Evolutionary conservation across 805 yeast species (phyloP).

Genomic region (Starmerella bombicola): DNA sequence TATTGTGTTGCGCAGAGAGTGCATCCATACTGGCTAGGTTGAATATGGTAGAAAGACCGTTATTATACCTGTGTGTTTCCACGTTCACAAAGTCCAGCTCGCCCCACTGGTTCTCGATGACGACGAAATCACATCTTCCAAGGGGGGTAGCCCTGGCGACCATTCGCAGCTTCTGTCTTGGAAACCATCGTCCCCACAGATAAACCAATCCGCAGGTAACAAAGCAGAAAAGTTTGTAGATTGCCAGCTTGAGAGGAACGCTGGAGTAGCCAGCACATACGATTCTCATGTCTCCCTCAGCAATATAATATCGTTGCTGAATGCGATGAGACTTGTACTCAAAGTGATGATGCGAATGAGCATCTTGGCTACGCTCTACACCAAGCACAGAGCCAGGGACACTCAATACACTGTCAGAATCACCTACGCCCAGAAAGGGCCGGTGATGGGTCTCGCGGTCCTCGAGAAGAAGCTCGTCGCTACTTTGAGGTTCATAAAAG

Average conservation of each 20-base stretch:
- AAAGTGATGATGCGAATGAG: not conserved
- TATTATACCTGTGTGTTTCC: conserved; percentile 49
- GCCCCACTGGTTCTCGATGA: conserved; percentile 87
- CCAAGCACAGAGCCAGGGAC: not conserved
- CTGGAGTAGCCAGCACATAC: conserved; percentile 84
- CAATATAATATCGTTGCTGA: conserved; percentile 73
- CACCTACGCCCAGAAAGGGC: conserved; percentile 1
- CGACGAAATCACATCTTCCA: conserved; percentile 84
- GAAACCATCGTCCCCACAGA: conserved; percentile 73
- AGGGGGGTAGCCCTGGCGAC: conserved; percentile 37
- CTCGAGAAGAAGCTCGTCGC: conserved; percentile 1
- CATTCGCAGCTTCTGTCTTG: conserved; percentile 48
- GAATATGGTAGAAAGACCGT: conserved; percentile 59
- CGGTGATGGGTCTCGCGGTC: conserved; percentile 5
- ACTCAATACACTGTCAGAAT: conserved; percentile 1
- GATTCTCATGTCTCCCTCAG: conserved; percentile 89
- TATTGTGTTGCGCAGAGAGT: not conserved
- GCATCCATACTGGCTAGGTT: conserved; percentile 20
- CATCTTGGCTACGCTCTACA: not conserved
- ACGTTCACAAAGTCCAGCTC: conserved; percentile 55
- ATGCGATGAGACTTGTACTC: conserved; percentile 23
- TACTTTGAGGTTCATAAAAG: not conserved
- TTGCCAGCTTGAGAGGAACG: conserved; percentile 34
- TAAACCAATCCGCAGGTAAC: conserved; percentile 61
- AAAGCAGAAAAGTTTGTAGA: conserved; percentile 45